These are phyloP conservation scores for Euryodendron excelsum DNA, from an alignment of 148 eudicot species.

Conservation along the genomic window DNA sequence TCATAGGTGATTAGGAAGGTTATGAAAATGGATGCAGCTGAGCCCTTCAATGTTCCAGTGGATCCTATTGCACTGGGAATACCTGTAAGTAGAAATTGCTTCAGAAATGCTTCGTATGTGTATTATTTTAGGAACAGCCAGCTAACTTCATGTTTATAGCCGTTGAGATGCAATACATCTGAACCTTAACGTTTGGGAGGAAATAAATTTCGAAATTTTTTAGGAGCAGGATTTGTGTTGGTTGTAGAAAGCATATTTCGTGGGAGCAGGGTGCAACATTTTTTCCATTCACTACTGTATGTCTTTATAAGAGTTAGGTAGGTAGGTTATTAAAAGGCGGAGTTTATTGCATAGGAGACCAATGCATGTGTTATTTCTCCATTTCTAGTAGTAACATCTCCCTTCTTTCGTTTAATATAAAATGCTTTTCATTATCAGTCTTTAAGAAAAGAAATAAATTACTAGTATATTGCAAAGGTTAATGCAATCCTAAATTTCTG, in stretches of 20 bases:
- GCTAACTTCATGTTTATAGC: not conserved
- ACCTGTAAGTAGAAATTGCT: slow-evolving; percentile 45
- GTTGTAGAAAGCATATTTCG: not conserved
- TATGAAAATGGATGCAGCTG: slow-evolving; percentile 76
- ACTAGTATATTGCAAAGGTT: not conserved
- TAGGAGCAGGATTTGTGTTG: not conserved
- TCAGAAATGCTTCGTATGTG: not conserved
- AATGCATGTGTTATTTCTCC: not conserved
- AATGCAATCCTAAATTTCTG: not conserved
- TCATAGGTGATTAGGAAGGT: slow-evolving; percentile 57
- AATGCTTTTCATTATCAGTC: not conserved
- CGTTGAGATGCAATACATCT: not conserved
- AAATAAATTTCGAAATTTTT: not conserved
- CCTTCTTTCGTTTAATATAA: not conserved
- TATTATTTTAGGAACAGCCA: not conserved
- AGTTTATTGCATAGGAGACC: not conserved
- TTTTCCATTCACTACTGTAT: not conserved
- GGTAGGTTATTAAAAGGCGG: not conserved
- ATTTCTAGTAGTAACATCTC: not conserved
- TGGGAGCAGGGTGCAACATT: slow-evolving; percentile 3
- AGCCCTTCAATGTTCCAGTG: slow-evolving; percentile 68
- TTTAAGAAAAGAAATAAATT: not conserved
- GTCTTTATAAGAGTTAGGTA: not conserved
- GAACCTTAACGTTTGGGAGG: not conserved
- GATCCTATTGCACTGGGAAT: slow-evolving; percentile 61